Evolutionary conservation across 2,329 filamentous ascomycete species (phyloP), one percentile per base, ranked within the genome.

Genomic region (Fusarium sp.): DNA sequence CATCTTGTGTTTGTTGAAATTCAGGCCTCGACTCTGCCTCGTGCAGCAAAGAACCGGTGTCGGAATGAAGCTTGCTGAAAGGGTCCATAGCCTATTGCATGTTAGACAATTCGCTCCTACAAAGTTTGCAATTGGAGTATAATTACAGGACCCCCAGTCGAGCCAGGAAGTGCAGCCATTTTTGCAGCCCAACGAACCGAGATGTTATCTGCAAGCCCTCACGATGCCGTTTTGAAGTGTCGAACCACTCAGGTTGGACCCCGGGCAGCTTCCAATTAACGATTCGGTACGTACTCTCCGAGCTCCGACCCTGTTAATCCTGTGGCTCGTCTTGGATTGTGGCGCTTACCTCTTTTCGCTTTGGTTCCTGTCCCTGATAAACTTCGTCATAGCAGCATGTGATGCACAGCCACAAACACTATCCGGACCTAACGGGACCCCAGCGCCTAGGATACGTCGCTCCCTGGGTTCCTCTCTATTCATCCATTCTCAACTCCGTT

Each of bases 1-100:
- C 79, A 58, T 83, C 78, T 53, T 82, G 79, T 30, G 77, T 76
- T 67, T 77, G 76, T 61, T 77, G 77, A 63, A 79, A 78, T 45
- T 79, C 77, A 34, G 79, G 76, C 38, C 77, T 77, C 45, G 81
- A 77, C 59, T 80, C 79, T 20, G 82, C 82, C 59, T 83, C 80
- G 38, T 76, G 75, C 49, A 81, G 78, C 59, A 84, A 73, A 24
- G 79, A 72, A 54, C 80, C 77, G 34, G 81, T 73, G 63, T 81
- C 79, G 57, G 79, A 73, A 65, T 80, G 77, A 51, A 84, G 80
- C 75, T 83, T 83, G 74, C 77, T 76, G 54, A 83, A 77, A 59
- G 79, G 76, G 62, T 80, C 79, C 65, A 77, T 73, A 59, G 76
- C 70, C 81, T 83, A 68, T 34, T 27, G 71, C 20, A 44, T 30